Base-by-base conservation (phyloP, 2,329 filamentous ascomycete genomes). In the Fusarium abutilonis region DNA sequence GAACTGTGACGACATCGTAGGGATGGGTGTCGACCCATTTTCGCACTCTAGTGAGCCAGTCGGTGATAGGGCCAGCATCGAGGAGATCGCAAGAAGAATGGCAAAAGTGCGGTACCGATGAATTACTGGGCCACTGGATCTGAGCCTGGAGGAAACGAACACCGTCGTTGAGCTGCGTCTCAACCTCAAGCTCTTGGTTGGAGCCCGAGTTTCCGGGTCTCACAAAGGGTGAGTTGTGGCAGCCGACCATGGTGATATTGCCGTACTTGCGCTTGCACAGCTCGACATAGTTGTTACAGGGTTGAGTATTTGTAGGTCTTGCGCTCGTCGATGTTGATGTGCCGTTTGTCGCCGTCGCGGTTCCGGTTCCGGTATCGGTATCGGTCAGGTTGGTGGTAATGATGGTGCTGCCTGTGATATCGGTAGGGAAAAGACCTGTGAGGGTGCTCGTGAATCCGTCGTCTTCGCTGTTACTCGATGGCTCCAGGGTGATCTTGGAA, bases 1-100 rank as follows among this genome's bases (percentile, higher is more conserved):
- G 81, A 63, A 97, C 88, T 2, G 92, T 93, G 23, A 97, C 85
- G 2, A 97, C 90, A 64, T 97, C 93, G 77, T 92, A 94, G 0
- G 92, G 93, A 67, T 97, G 87, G 1, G 72, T 68, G 7, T 83
- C 82, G 3, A 97, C 86, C 93, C 93, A 97, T 39, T 79, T 74
- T 32, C 81, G 82, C 11, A 97, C 89, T 1, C 80, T 82, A 7
- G 79, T 79, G 31, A 97, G 86, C 79, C 92, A 95, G 39, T 85
- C 79, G 50, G 89, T 86, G 46, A 95, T 89, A 8, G 90, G 88
- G 0, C 94, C 93, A 2, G 85, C 91, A 67, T 97, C 89, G 29
- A 97, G 84, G 4, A 97, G 79, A 64, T 92, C 85, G 76, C 93
- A 97, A 41, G 84, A 88, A 1, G 90, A 91, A 75, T 97, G 93